Evolutionary conservation across 75 land plant species (phyloP).

Genomic region (Pinus tabuliformis): DNA sequence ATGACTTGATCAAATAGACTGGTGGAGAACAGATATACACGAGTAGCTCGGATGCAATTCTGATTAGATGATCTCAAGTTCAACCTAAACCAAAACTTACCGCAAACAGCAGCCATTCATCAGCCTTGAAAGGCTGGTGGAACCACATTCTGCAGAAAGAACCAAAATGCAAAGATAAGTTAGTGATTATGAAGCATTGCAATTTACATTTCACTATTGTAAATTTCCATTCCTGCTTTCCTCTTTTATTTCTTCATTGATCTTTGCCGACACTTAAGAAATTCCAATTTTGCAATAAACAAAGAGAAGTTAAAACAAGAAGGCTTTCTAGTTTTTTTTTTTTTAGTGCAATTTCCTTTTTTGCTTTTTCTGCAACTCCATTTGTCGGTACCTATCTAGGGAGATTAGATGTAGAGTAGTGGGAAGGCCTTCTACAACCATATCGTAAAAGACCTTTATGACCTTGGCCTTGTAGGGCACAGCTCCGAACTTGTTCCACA

Average conservation of each 20-base stretch:
- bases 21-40: neutral
- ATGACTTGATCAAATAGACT: neutral
- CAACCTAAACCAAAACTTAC: slow-evolving; percentile 25
- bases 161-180: neutral
- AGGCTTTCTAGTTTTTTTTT: neutral
- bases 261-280: neutral
- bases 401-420: neutral
- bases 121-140: slow-evolving; percentile 86
- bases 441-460: neutral
- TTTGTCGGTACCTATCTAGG: neutral
- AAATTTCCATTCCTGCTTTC: neutral
- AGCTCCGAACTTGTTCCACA: neutral
- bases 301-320: neutral
- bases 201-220: neutral
- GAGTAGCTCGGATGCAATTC: neutral
- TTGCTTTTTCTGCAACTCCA: neutral
- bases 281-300: neutral
- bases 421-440: neutral
- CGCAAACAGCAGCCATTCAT: slow-evolving; percentile 93
- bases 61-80: too few species aligned
- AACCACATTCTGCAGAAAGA: slow-evolving; percentile 91
- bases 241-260: neutral
- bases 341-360: too few species aligned
- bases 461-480: neutral
- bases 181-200: neutral